Percentiles rank a stretch among this genome's conserved stretches.
These are phyloP conservation scores for Saccharomyces jurei DNA, from an alignment of 805 yeast genomes.

Conservation along the genomic window DNA sequence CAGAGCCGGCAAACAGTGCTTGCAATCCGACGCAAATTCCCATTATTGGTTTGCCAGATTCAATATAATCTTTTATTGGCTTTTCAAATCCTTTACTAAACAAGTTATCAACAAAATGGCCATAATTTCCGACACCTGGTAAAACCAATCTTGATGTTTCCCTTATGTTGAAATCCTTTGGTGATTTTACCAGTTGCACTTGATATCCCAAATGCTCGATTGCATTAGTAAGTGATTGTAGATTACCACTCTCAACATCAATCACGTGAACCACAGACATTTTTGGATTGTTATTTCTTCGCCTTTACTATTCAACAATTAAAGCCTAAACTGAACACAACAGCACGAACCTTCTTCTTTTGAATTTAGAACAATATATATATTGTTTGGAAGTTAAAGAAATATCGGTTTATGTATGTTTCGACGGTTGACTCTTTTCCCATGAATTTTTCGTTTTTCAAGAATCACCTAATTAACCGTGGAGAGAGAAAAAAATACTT, in stretches of 20 bases:
- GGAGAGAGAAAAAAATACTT: background rate
- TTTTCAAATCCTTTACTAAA: constrained; percentile 50
- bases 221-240: constrained; percentile 84
- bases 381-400: background rate
- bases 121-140: constrained; percentile 97
- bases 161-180: constrained; percentile 41
- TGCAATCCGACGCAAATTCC: constrained; percentile 98
- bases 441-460: background rate
- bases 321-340: background rate
- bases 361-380: background rate
- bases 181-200: constrained; percentile 51
- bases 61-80: constrained; percentile 60
- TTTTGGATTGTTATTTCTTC: background rate
- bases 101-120: constrained; percentile 78
- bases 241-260: constrained; percentile 90
- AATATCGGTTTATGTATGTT: background rate
- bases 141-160: constrained; percentile 55
- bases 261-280: constrained; percentile 48
- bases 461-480: background rate
- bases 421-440: background rate
- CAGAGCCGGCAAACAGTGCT: constrained; percentile 66
- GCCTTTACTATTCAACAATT: background rate
- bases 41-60: constrained; percentile 80
- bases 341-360: background rate
- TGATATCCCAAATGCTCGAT: constrained; percentile 68